Conservation (phyloP, 2,329 filamentous ascomycete species). For the Lecanosticta acicola region DNA sequence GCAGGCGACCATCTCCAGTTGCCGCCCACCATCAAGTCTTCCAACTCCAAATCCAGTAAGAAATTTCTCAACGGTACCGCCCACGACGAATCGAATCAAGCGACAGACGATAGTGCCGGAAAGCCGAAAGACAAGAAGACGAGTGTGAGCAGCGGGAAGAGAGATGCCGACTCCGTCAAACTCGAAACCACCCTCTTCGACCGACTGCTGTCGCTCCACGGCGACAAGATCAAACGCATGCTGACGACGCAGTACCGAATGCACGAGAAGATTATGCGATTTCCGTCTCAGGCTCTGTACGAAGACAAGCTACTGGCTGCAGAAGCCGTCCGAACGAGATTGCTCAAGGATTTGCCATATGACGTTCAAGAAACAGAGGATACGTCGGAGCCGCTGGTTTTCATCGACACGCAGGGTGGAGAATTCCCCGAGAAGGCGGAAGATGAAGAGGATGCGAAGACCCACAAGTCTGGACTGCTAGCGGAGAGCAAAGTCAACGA, state of each 20-base stretch:
- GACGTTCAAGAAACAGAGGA: conserved; percentile 75
- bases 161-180: conserved; percentile 35
- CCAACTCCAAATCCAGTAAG: conserved; percentile 41
- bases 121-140: neutral
- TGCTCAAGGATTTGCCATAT: conserved; percentile 74
- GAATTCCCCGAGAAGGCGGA: conserved; percentile 64
- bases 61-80: too few relatives aligned
- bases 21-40: conserved; percentile 87
- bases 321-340: conserved; percentile 65
- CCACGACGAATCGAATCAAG: too few relatives aligned
- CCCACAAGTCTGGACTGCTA: conserved; percentile 49
- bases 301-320: conserved; percentile 74
- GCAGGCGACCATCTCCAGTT: conserved; percentile 93
- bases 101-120: too few relatives aligned
- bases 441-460: conserved; percentile 58
- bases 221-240: conserved; percentile 81
- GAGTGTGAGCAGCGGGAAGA: conserved; percentile 25
- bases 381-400: conserved; percentile 79
- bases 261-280: conserved; percentile 93
- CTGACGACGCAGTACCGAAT: conserved; percentile 96
- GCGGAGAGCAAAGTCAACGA: conserved; percentile 86
- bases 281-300: conserved; percentile 85
- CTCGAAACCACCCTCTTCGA: conserved; percentile 93
- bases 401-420: conserved; percentile 97
- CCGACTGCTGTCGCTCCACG: conserved; percentile 74